Evolutionary conservation across 2,329 filamentous ascomycete genomes (phyloP).

Genomic region (Westerdykella ornata): DNA sequence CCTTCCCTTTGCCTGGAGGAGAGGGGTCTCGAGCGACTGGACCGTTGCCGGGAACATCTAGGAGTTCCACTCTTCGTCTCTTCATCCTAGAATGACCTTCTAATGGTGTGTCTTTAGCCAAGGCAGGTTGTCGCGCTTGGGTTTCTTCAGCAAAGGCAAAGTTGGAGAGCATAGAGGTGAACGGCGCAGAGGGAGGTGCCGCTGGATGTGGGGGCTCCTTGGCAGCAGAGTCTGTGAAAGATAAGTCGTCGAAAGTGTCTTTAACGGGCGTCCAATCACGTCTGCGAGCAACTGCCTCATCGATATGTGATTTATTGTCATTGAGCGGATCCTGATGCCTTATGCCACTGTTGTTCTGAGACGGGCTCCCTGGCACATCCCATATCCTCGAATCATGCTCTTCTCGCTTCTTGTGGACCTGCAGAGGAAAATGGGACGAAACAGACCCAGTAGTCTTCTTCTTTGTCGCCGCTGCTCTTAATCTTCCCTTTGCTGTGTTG

Average conservation of each 20-base stretch:
- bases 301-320: constrained; percentile 15
- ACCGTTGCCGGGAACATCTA: constrained; percentile 24
- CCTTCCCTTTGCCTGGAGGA: constrained; percentile 30
- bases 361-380: constrained; percentile 23
- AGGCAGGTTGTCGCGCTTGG: not conserved
- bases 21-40: constrained; percentile 17
- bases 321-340: not conserved
- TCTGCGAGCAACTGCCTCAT: constrained; percentile 26
- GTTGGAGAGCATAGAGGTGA: constrained; percentile 23
- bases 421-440: constrained; percentile 13
- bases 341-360: constrained; percentile 3
- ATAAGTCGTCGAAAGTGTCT: constrained; percentile 17
- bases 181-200: constrained; percentile 6
- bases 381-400: constrained; percentile 15
- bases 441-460: constrained; percentile 13
- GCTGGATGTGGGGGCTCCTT: constrained; percentile 20
- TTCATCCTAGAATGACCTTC: constrained; percentile 10
- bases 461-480: constrained; percentile 6
- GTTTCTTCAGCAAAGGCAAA: constrained; percentile 21
- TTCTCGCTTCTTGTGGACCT: not conserved
- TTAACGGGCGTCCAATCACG: constrained; percentile 34
- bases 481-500: constrained; percentile 1
- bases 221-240: constrained; percentile 13
- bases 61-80: constrained; percentile 26
- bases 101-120: not conserved